phyloP scores from a whole-genome alignment of 2,329 filamentous ascomycete genomes.

The Fusarium xylarioides region DNA sequence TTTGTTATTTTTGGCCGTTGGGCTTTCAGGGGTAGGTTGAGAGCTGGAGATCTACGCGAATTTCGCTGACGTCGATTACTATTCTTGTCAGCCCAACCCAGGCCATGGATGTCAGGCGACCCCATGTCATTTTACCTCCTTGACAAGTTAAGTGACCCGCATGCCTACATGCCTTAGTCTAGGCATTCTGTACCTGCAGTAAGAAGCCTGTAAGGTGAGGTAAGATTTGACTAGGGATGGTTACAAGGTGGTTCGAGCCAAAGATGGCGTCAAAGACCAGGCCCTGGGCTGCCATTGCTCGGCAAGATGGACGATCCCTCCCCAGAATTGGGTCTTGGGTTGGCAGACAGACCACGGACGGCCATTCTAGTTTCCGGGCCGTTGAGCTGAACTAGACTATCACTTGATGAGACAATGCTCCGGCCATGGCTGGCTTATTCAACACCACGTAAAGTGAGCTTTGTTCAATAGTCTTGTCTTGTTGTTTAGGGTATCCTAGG shows the following conservation, averaged over 20 bases:
- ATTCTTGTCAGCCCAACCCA: slow-evolving; percentile 24
- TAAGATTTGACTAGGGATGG: slow-evolving; percentile 35
- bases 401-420: slow-evolving; percentile 15
- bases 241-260: slow-evolving; percentile 34
- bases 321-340: slow-evolving; percentile 23
- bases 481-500: slow-evolving; percentile 5
- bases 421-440: slow-evolving; percentile 11
- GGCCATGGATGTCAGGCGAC: background rate
- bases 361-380: slow-evolving; percentile 30
- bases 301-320: slow-evolving; percentile 36
- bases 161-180: background rate
- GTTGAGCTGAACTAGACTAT: slow-evolving; percentile 17
- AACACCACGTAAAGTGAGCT: background rate
- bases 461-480: background rate
- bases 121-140: slow-evolving; percentile 11
- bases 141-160: slow-evolving; percentile 20
- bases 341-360: background rate
- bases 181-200: slow-evolving; percentile 25
- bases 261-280: slow-evolving; percentile 33
- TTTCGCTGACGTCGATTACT: slow-evolving; percentile 36
- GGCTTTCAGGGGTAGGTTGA: slow-evolving; percentile 18
- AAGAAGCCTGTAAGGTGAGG: slow-evolving; percentile 3
- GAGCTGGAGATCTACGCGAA: slow-evolving; percentile 25
- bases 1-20: slow-evolving; percentile 17
- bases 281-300: slow-evolving; percentile 4